Evolutionary conservation across 176 grass and related monocot species (phyloP), one percentile per base, ranked within the genome.

Genomic region (Aegilops umbellulata): DNA sequence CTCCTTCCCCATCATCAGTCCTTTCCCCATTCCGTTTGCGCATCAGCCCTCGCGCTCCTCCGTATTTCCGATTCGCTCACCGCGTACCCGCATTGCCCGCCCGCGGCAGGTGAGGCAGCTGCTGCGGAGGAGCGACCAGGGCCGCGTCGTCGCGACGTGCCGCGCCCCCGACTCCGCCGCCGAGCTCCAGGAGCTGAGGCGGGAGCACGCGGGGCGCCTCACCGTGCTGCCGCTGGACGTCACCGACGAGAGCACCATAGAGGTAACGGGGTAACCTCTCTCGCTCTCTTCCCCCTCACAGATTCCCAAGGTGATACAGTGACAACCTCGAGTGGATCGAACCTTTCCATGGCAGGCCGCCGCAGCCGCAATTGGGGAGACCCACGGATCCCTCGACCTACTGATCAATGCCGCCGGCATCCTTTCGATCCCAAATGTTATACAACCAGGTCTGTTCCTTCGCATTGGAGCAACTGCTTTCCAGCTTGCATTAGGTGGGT

Each of bases 401-500:
- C 70, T 98, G 73, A 90, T 98, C 83, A 98, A 98, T 80, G 86
- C 93, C 51, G 78, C 96, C 2, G 96, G 94, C 31, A 94, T 98
- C 62, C 89, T 94, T 20, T 98, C 93, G 0, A 88, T 95, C 44
- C 93, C 93, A 14, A 88, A 92, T 46, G 74, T 95, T 17, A 77
- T 95, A 53, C 93, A 95, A 5, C 96, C 96, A 88, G 93, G 96
- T 98, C 22, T 84, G 36, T 22, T 4, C 10, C 23, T 61, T 61
- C 32, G 36, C 10, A 25, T 3, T 35, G 53, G 2, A 27, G 31
- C 57, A 65, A 65, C 31, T 25, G 1, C 1, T 12, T 39, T n/a
- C 17, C 24, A 29, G 82, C 1, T 63, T 84, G 34, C 19, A 61
- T 75, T 63, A 7, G 4, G 8, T 11, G 44, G 2, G 16, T 20